A percentile compares a stretch with the other conserved stretches of the same genome.
phyloP scores from a whole-genome alignment of 208 protist species.

The Wallacemonas rigidus region DNA sequence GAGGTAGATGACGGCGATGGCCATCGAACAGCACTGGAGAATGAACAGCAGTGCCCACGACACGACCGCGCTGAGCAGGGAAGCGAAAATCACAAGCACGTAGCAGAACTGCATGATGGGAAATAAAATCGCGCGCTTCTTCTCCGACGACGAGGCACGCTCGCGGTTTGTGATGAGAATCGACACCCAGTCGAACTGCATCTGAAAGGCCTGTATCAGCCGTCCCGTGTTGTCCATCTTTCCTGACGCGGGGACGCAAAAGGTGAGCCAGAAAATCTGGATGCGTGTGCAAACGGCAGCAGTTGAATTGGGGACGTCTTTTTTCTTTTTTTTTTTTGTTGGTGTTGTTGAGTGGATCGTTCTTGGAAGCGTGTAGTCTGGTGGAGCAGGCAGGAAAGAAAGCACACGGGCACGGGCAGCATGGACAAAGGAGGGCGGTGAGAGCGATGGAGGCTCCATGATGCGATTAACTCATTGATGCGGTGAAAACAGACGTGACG shows the following conservation, averaged over 20 bases:
- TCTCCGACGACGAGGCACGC: conserved; percentile 35
- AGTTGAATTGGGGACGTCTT: not conserved
- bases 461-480: too few relatives aligned
- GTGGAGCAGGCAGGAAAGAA: too few relatives aligned
- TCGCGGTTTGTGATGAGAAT: conserved; percentile 49
- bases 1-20: conserved; percentile 44
- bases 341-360: too few relatives aligned
- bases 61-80: conserved; percentile 33
- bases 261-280: not conserved
- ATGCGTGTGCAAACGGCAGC: not conserved
- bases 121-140: conserved; percentile 46
- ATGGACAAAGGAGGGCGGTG: too few relatives aligned
- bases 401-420: too few relatives aligned
- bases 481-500: too few relatives aligned
- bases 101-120: conserved; percentile 60
- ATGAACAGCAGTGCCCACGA: conserved; percentile 57
- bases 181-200: conserved; percentile 72
- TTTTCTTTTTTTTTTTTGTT: too few relatives aligned
- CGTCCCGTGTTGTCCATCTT: conserved; percentile 29
- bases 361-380: too few relatives aligned
- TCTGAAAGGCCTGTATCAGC: conserved; percentile 45
- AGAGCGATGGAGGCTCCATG: too few relatives aligned
- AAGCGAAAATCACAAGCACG: conserved; percentile 39
- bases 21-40: conserved; percentile 47
- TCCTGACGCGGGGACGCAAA: too few relatives aligned